Conservation (phyloP, 495 filamentous ascomycete species). For the Aspergillus nidulans region DNA sequence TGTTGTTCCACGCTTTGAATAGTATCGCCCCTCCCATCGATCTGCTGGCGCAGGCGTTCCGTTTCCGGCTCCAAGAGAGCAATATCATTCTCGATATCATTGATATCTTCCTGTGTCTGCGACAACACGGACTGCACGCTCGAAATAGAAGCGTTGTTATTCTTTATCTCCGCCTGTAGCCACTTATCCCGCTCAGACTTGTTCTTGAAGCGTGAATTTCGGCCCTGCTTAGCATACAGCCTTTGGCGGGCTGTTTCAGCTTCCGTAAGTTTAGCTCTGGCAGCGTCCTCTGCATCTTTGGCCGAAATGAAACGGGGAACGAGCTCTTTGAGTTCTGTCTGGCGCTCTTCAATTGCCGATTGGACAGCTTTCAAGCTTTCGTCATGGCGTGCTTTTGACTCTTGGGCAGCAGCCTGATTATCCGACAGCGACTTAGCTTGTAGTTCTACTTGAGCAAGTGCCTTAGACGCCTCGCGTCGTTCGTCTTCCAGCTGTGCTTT, state of each 20-base stretch:
- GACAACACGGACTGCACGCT: conserved; percentile 77
- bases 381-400: conserved; percentile 63
- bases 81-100: conserved; percentile 65
- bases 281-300: conserved; percentile 64
- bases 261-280: conserved; percentile 65
- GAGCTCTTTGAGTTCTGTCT: conserved; percentile 67
- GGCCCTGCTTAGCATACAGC: conserved; percentile 89
- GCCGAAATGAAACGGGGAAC: conserved; percentile 69
- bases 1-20: conserved; percentile 66
- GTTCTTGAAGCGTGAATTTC: conserved; percentile 81
- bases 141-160: conserved; percentile 68
- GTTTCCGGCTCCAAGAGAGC: conserved; percentile 67
- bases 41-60: conserved; percentile 60
- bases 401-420: conserved; percentile 73
- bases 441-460: conserved; percentile 78
- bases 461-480: conserved; percentile 69
- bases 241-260: conserved; percentile 73
- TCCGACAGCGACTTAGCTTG: conserved; percentile 75
- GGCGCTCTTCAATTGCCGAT: conserved; percentile 66
- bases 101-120: conserved; percentile 83
- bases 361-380: conserved; percentile 70
- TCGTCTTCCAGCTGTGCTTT: conserved; percentile 86
- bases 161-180: conserved; percentile 74
- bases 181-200: conserved; percentile 85
- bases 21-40: conserved; percentile 73